These are phyloP conservation scores for Boletus edulis DNA, from an alignment of 768 basidiomycete species.

Conservation along the genomic window DNA sequence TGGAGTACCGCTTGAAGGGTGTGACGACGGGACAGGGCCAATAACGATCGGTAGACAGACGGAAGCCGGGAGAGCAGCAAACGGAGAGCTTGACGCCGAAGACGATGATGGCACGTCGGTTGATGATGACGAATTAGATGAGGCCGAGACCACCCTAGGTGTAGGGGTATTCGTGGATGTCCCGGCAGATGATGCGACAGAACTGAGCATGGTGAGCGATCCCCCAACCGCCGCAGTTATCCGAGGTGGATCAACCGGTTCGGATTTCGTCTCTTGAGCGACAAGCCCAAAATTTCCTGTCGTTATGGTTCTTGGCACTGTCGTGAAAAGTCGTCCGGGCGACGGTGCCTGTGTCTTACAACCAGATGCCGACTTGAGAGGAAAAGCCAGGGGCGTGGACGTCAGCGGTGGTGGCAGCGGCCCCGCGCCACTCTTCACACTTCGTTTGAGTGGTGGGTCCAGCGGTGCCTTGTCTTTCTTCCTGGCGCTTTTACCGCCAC, in stretches of 20 bases:
- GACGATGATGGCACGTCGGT: conserved; percentile 4
- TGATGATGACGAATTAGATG: conserved; percentile 15
- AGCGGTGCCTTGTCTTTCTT: conserved; percentile 61
- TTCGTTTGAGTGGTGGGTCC: conserved; percentile 69
- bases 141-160: not conserved
- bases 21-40: conserved; percentile 65
- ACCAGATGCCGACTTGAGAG: conserved; percentile 28
- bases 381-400: conserved; percentile 56
- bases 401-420: conserved; percentile 70
- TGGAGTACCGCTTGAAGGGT: conserved; percentile 44
- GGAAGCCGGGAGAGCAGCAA: conserved; percentile 32
- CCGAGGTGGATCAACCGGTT: conserved; percentile 3
- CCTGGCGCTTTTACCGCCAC: conserved; percentile 30
- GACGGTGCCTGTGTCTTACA: conserved; percentile 1
- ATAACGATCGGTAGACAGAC: conserved; percentile 78
- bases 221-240: not conserved
- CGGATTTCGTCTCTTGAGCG: conserved; percentile 3
- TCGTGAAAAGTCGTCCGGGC: conserved; percentile 7
- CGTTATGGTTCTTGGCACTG: not conserved
- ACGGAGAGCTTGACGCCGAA: conserved; percentile 16
- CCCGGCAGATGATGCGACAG: not conserved
- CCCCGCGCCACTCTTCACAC: conserved; percentile 58
- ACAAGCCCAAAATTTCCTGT: not conserved
- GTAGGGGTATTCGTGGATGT: conserved; percentile 20
- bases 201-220: not conserved